Percentiles rank a stretch among this genome's conserved stretches.
Conservation (phyloP, 2,329 filamentous ascomycete genomes). For the Hypocreales sp. region DNA sequence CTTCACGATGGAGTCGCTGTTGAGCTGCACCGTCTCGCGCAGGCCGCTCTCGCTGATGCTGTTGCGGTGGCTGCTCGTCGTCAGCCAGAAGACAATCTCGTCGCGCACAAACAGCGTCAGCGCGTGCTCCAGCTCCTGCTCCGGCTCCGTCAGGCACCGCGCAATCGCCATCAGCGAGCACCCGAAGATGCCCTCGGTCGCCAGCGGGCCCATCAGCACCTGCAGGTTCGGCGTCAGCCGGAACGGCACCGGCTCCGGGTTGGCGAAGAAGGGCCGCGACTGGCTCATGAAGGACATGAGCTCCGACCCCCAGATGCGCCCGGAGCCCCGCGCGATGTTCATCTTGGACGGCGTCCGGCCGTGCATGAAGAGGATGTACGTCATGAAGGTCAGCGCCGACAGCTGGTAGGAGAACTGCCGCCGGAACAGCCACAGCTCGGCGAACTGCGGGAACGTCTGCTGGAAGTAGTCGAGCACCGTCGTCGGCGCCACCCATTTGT, state of each 20-base stretch:
- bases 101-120: conserved; percentile 90
- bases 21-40: conserved; percentile 65
- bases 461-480: conserved; percentile 84
- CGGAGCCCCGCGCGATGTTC: conserved; percentile 71
- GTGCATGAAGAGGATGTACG: conserved; percentile 94
- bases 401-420: conserved; percentile 94
- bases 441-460: conserved; percentile 69
- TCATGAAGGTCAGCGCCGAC: conserved; percentile 93
- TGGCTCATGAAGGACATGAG: conserved; percentile 80
- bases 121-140: conserved; percentile 84
- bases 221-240: conserved; percentile 92
- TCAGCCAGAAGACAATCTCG: conserved; percentile 97
- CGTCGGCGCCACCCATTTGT: conserved; percentile 76
- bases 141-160: conserved; percentile 78
- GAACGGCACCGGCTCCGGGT: conserved; percentile 92
- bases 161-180: conserved; percentile 93
- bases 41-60: conserved; percentile 46
- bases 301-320: conserved; percentile 94
- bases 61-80: conserved; percentile 57
- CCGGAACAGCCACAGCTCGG: conserved; percentile 97
- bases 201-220: conserved; percentile 87
- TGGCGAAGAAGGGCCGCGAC: conserved; percentile 79
- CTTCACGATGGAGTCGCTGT: conserved; percentile 86
- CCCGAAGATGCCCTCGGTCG: conserved; percentile 93
- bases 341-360: conserved; percentile 93